These are phyloP conservation scores for Solanum chiquidenum DNA, from an alignment of 257 asterid genomes.

Conservation along the genomic window DNA sequence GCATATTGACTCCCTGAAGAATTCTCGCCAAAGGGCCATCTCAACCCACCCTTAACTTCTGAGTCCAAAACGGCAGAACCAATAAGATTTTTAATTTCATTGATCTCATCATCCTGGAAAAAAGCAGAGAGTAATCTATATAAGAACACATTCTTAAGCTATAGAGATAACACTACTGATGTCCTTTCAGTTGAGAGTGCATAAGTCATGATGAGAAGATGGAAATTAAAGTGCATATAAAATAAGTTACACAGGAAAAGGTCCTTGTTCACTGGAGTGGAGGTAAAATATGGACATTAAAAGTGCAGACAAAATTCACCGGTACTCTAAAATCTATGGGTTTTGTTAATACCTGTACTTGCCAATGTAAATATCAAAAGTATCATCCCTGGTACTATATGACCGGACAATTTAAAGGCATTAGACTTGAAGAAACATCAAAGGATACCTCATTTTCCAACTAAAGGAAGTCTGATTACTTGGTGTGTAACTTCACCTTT, in stretches of 20 bases:
- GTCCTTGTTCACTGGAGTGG: background rate
- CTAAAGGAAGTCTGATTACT: background rate
- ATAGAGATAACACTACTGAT: background rate
- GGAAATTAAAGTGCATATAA: background rate
- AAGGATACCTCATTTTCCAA: background rate
- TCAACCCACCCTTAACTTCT: constrained; percentile 36
- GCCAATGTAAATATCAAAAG: background rate
- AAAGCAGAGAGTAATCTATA: background rate
- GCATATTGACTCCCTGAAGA: constrained; percentile 28
- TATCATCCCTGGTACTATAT: background rate
- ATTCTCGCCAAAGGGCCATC: constrained; percentile 37
- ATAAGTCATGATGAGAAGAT: background rate
- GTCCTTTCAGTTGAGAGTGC: background rate
- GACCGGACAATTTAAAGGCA: background rate
- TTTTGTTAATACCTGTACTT: background rate
- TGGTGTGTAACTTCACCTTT: background rate
- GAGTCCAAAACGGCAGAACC: constrained; percentile 29
- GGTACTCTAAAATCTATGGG: background rate
- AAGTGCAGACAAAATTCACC: background rate
- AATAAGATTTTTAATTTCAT: constrained; percentile 21
- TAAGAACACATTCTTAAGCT: background rate
- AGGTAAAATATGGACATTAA: background rate
- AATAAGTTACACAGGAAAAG: background rate
- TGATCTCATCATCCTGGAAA: constrained; percentile 35
- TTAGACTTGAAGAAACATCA: background rate